Base-by-base conservation (phyloP, 208 protist genomes). In the Leishmania tropica region DNA sequence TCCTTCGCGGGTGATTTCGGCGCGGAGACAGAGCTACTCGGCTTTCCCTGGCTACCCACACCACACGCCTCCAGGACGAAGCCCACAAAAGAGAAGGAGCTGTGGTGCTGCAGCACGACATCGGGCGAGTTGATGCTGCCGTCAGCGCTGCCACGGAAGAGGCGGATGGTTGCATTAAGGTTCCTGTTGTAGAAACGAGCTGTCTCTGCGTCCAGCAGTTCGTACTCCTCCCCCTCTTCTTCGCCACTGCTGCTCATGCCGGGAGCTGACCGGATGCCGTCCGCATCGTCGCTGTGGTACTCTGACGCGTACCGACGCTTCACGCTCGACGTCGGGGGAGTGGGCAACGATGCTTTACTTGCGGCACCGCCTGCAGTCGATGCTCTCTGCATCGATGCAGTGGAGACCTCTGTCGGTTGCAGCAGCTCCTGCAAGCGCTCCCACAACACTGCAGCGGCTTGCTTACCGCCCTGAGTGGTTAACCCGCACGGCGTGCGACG, bases 41-140 rank as follows among this genome's bases (percentile, higher is more conserved):
- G 47, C 47, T 51, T 74, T 28, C 68, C 67, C 70, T 86, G 81
- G 56, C 87, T 84, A 3, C 84, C 88, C 17, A 94, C 70, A 4
- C 90, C 82, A 71, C 90, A 94, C 72, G 87, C 87, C 72, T 94
- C 90, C 13, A 94, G 83, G 60, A 94, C 88, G 75, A 92, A 94
- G 56, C 85, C 87, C 35, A 94, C 90, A 75, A 94, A 94, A 37
- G 87, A 90, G 75, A 90, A 94, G n/a, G 88, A 92, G 85, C 81
- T 91, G 78, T 84, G 81, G 54, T 87, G 78, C 58, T 88, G 75
- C 76, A 94, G 68, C 56, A 91, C 78, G 15, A 85, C 79, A 73
- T 94, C 85, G 7, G 84, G 84, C 17, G 88, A 83, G 74, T 88
- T 88, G 77, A 88, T 87, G 82, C 86, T 87, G 45, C 89, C 89